Evolutionary conservation across 1,139 yeast genomes (phyloP).

Genomic region (Hemisphaericaspora xylofermentans): DNA sequence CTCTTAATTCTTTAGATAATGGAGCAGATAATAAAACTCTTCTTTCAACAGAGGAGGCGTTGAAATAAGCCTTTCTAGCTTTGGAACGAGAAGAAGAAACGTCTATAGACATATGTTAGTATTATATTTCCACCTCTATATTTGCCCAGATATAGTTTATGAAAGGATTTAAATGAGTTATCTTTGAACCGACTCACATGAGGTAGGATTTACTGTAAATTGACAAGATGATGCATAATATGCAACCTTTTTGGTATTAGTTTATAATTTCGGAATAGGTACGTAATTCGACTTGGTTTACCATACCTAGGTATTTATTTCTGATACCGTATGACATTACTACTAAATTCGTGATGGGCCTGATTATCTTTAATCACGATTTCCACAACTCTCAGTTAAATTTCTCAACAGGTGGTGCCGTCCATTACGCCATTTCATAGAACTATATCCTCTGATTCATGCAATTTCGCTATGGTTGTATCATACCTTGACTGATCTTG

Average conservation of each 20-base stretch:
- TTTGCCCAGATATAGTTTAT: neutral
- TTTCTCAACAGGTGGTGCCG: no score
- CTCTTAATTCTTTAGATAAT: conserved; percentile 98
- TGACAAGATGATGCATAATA: no score
- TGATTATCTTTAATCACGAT: no score
- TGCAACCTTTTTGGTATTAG: no score
- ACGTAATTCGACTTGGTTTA: no score
- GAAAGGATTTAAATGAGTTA: neutral
- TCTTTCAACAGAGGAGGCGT: conserved; percentile 95
- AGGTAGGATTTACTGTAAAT: no score
- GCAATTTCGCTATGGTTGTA: neutral
- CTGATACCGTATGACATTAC: no score
- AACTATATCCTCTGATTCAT: neutral
- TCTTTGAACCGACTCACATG: neutral
- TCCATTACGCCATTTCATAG: neutral
- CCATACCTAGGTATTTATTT: no score
- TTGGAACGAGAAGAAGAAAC: conserved; percentile 99
- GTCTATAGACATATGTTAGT: conserved; percentile 55
- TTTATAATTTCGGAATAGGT: no score
- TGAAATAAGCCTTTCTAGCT: conserved; percentile 99
- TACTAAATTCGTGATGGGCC: no score
- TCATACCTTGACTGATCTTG: conserved; percentile 61
- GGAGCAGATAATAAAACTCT: conserved; percentile 97
- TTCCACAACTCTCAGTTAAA: no score
- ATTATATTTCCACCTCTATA: conserved; percentile 8